Conservation (phyloP, 495 filamentous ascomycete species). For the Trichoderma asperelloides region DNA sequence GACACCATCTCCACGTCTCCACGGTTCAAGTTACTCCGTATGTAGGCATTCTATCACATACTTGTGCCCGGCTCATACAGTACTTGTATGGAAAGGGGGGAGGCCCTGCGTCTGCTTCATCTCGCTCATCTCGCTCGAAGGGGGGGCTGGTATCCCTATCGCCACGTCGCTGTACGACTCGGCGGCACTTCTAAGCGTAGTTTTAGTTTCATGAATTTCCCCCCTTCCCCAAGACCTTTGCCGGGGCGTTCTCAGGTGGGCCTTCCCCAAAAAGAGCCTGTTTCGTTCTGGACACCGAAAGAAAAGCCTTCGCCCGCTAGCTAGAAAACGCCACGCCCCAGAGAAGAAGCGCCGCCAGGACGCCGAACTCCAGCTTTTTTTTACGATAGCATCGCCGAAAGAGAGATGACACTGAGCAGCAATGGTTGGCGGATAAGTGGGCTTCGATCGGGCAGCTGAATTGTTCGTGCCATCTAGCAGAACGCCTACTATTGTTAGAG, state of each 20-base stretch:
- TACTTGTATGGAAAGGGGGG: not conserved
- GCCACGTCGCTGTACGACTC: not conserved
- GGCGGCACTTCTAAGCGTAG: conserved; percentile 3
- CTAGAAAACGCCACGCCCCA: not conserved
- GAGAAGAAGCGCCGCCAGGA: conserved; percentile 3
- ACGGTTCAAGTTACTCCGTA: not conserved
- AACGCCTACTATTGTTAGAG: not conserved
- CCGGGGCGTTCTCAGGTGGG: not conserved
- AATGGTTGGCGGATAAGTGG: not conserved
- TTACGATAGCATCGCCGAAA: not conserved
- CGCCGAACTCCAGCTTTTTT: not conserved
- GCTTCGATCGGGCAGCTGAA: conserved; percentile 3
- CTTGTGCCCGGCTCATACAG: not conserved
- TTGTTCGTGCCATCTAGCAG: conserved; percentile 1
- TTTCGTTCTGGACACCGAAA: conserved; percentile 8
- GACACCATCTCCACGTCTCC: not conserved
- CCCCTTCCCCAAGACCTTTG: not conserved
- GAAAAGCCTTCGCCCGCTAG: conserved; percentile 1
- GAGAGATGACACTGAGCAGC: not conserved
- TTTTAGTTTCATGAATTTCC: not conserved
- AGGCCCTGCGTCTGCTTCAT: not conserved
- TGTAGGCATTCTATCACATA: not conserved
- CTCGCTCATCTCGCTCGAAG: not conserved
- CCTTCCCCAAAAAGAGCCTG: not conserved
- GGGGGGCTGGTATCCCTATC: no score